These are phyloP conservation scores for Carallia pectinifolia DNA, from an alignment of 345 rosid species.

Conservation along the genomic window DNA sequence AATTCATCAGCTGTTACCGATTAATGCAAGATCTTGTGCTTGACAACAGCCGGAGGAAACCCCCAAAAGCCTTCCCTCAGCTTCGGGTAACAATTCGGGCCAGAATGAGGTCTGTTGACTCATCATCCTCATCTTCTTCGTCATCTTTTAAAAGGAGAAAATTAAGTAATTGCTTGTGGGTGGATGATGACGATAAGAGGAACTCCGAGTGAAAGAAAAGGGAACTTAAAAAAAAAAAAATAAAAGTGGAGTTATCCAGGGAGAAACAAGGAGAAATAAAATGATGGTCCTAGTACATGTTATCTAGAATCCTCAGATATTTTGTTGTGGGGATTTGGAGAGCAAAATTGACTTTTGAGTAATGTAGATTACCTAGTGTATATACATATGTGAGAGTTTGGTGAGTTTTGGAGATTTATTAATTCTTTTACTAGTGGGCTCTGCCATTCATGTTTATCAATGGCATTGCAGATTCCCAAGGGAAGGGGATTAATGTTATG, in stretches of 20 bases:
- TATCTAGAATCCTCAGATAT: slow-evolving; percentile 47
- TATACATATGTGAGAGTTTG: slow-evolving; percentile 35
- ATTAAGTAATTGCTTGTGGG: slow-evolving; percentile 60
- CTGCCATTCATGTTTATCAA: slow-evolving; percentile 38
- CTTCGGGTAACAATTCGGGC: slow-evolving; percentile 65
- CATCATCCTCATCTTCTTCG: slow-evolving; percentile 55
- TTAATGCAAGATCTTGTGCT: slow-evolving; percentile 67
- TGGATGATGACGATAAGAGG: slow-evolving; percentile 65
- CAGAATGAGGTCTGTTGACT: slow-evolving; percentile 55
- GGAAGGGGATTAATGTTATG: slow-evolving; percentile 37
- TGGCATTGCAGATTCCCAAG: slow-evolving; percentile 93
- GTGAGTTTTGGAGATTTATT: slow-evolving; percentile 41
- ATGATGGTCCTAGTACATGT: slow-evolving; percentile 29
- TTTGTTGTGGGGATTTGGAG: slow-evolving; percentile 39
- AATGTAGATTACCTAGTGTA: slow-evolving; percentile 34
- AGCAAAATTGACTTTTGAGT: slow-evolving; percentile 35
- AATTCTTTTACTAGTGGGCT: slow-evolving; percentile 45
- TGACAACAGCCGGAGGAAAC: slow-evolving; percentile 43
- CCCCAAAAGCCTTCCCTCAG: slow-evolving; percentile 53
- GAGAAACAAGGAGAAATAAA: slow-evolving; percentile 7
- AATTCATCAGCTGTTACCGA: slow-evolving; percentile 69
- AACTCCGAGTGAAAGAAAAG: slow-evolving; percentile 38
- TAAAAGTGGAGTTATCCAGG: no score
- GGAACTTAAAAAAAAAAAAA: background rate
- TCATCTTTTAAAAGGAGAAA: slow-evolving; percentile 62